Evolutionary conservation across 495 filamentous ascomycete species (phyloP).

Genomic region (Amphirosellinia nigrospora): DNA sequence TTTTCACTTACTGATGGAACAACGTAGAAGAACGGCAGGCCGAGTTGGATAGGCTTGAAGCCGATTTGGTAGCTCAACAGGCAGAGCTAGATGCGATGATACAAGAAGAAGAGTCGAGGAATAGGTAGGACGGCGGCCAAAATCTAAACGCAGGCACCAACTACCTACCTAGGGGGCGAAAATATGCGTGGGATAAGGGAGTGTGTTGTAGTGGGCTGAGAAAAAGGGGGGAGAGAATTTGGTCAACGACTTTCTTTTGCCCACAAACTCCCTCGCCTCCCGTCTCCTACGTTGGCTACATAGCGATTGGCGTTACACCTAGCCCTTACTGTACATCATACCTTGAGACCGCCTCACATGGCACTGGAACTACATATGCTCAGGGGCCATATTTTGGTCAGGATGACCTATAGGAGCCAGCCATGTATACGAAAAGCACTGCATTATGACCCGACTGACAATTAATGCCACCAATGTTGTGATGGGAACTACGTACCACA

Average conservation of each 20-base stretch:
- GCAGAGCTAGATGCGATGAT: constrained; percentile 14
- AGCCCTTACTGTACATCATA: background rate
- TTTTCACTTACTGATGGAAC: constrained; percentile 10
- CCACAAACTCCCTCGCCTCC: background rate
- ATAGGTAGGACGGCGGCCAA: background rate
- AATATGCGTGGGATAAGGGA: background rate
- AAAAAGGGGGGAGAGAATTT: background rate
- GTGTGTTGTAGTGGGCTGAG: background rate
- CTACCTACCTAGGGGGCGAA: background rate
- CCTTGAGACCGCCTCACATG: background rate
- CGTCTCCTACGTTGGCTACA: constrained; percentile 4
- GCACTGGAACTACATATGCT: background rate
- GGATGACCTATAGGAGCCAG: background rate
- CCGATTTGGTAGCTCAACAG: constrained; percentile 20
- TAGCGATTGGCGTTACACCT: background rate
- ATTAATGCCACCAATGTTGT: background rate
- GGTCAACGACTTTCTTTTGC: constrained; percentile 7
- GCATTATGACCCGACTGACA: background rate
- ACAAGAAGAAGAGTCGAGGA: background rate
- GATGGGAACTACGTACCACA: constrained; percentile 1
- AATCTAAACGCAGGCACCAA: background rate
- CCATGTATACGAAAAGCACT: constrained; percentile 13
- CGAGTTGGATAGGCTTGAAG: constrained; percentile 16
- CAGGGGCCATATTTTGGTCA: background rate
- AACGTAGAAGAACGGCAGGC: constrained; percentile 14